Conservation (phyloP, 176 grass and related monocot genomes). For the Miscanthus lutarioriparius region DNA sequence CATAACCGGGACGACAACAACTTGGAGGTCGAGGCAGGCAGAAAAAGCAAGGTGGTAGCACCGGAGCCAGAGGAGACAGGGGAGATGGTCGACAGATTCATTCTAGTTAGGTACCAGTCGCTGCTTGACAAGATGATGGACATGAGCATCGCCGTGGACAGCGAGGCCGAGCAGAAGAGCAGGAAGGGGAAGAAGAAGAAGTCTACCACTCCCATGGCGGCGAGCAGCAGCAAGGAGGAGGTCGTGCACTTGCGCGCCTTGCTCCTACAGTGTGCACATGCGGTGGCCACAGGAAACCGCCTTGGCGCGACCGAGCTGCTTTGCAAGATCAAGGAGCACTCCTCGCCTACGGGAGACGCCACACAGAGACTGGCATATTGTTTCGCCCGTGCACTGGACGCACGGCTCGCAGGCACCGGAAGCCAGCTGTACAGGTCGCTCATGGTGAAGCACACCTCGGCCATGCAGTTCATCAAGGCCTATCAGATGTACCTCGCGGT, state of each 20-base stretch:
- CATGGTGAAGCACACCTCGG: slow-evolving; percentile 6
- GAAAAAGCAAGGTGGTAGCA: slow-evolving; percentile 34
- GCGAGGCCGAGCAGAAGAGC: not conserved
- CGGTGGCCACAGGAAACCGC: slow-evolving; percentile 38
- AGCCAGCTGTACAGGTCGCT: slow-evolving; percentile 44
- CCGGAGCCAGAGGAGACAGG: not conserved
- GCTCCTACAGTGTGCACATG: slow-evolving; percentile 57
- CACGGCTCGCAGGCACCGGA: slow-evolving; percentile 51
- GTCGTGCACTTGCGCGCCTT: slow-evolving; percentile 48
- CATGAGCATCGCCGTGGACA: too few species aligned
- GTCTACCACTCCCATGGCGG: not conserved
- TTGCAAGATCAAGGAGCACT: slow-evolving; percentile 49
- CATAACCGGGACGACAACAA: slow-evolving; percentile 1
- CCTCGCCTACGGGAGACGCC: slow-evolving; percentile 46
- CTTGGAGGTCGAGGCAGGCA: slow-evolving; percentile 43
- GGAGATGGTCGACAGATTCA: not conserved
- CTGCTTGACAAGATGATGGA: too few species aligned
- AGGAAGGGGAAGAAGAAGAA: not conserved
- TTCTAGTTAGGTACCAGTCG: too few species aligned
- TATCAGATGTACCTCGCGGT: slow-evolving; percentile 37
- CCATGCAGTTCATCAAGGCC: slow-evolving; percentile 26
- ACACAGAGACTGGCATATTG: slow-evolving; percentile 57
- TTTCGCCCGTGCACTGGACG: slow-evolving; percentile 55
- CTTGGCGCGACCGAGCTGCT: slow-evolving; percentile 12
- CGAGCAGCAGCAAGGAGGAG: slow-evolving; percentile 17